These are phyloP conservation scores for Lasiodiplodia gonubiensis DNA, from an alignment of 2,329 filamentous ascomycete species.

Conservation along the genomic window DNA sequence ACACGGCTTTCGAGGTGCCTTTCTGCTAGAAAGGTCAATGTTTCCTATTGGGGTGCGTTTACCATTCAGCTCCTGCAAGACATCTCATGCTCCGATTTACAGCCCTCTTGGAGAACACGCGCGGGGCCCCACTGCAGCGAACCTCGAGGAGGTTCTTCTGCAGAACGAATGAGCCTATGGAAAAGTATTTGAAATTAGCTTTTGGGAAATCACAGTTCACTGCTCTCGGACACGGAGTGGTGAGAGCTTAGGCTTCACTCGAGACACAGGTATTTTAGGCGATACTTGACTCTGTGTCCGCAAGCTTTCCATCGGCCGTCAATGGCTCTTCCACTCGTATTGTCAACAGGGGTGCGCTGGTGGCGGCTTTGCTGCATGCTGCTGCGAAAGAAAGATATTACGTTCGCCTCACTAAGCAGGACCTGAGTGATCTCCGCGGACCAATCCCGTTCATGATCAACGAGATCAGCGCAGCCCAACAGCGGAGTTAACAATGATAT, in stretches of 20 bases:
- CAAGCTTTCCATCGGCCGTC: background rate
- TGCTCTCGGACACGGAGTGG: background rate
- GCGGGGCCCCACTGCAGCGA: background rate
- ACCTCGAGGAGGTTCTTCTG: background rate
- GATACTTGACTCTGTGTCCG: background rate
- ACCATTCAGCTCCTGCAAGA: background rate
- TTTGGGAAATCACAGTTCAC: background rate
- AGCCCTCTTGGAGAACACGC: background rate
- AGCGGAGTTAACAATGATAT: background rate
- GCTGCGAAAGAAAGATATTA: slow-evolving; percentile 2
- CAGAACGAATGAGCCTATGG: background rate
- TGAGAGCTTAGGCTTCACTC: background rate
- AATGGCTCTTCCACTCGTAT: background rate
- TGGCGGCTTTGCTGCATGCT: background rate
- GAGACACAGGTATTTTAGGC: background rate
- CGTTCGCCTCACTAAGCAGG: slow-evolving; percentile 23
- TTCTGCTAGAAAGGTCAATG: background rate
- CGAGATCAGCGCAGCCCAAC: slow-evolving; percentile 7
- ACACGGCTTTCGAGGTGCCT: background rate
- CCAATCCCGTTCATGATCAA: slow-evolving; percentile 4
- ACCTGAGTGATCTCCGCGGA: background rate
- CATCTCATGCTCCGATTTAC: background rate
- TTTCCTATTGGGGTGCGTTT: background rate
- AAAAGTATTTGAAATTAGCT: background rate
- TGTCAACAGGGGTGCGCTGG: background rate